These are phyloP conservation scores for Pseudozyma sp. DNA, from an alignment of 1,284 basidiomycete species.

Conservation along the genomic window DNA sequence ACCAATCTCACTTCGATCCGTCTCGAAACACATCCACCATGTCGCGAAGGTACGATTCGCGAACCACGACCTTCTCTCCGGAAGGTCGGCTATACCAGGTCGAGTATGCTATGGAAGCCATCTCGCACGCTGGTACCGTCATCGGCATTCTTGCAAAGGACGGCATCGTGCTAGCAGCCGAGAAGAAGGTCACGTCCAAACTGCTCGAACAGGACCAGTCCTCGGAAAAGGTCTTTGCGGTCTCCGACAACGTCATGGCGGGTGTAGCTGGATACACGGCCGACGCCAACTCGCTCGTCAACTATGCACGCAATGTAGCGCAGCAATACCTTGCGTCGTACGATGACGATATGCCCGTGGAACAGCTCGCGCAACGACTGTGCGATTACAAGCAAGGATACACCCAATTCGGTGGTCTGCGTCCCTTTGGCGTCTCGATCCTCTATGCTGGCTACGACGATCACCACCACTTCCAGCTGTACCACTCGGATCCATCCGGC, in stretches of 20 bases:
- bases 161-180: constrained; percentile 95
- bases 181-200: constrained; percentile 99
- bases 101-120: constrained; percentile 99
- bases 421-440: constrained; percentile 96
- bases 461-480: constrained; percentile 95
- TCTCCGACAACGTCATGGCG: constrained; percentile 83
- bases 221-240: constrained; percentile 95
- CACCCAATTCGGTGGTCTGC: constrained; percentile 96
- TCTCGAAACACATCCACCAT: constrained; percentile 31
- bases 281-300: constrained; percentile 96
- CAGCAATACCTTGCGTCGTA: constrained; percentile 87
- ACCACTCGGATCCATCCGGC: constrained; percentile 97
- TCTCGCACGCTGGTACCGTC: constrained; percentile 95
- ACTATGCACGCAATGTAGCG: constrained; percentile 89
- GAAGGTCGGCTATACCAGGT: constrained; percentile 74
- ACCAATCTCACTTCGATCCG: too few relatives aligned
- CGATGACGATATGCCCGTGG: constrained; percentile 97
- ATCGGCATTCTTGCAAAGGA: constrained; percentile 88
- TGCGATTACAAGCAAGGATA: constrained; percentile 99
- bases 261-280: constrained; percentile 96
- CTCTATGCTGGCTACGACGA: constrained; percentile 97
- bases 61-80: constrained; percentile 69
- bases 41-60: constrained; percentile 67
- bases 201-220: constrained; percentile 90
- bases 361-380: constrained; percentile 89